A percentile compares a stretch with the other conserved stretches of the same genome.
These are phyloP conservation scores for Aquanectria penicillioides DNA, from an alignment of 2,329 filamentous ascomycete genomes.

Conservation along the genomic window DNA sequence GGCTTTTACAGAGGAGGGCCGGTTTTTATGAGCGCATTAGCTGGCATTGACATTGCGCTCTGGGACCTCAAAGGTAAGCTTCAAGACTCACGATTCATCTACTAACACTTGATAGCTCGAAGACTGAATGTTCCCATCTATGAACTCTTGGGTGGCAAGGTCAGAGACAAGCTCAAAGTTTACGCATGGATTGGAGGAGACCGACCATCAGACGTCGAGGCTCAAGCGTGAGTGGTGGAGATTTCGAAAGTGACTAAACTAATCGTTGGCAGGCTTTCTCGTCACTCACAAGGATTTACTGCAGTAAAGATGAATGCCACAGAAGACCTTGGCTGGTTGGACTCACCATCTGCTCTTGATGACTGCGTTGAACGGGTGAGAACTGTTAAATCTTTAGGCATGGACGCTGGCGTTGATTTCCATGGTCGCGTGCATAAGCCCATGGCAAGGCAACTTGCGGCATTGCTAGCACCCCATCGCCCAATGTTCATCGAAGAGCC, in stretches of 20 bases:
- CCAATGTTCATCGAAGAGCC: slow-evolving; percentile 84
- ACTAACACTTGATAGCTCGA: slow-evolving; percentile 45
- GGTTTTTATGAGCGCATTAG: slow-evolving; percentile 82
- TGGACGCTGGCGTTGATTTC: slow-evolving; percentile 81
- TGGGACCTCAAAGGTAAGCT: slow-evolving; percentile 77
- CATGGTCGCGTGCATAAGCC: slow-evolving; percentile 81
- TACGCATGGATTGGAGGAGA: slow-evolving; percentile 86
- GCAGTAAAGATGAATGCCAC: slow-evolving; percentile 84
- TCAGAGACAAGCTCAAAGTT: slow-evolving; percentile 75
- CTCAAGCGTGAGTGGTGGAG: slow-evolving; percentile 68
- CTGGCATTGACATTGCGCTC: slow-evolving; percentile 81
- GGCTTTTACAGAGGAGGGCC: slow-evolving; percentile 83
- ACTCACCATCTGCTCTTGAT: slow-evolving; percentile 73
- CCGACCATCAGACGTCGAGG: slow-evolving; percentile 72
- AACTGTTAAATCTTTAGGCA: slow-evolving; percentile 73
- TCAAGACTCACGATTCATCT: fast-evolving
- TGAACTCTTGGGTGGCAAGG: slow-evolving; percentile 78
- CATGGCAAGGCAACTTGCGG: slow-evolving; percentile 83
- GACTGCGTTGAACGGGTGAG: slow-evolving; percentile 73
- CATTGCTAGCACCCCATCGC: slow-evolving; percentile 71
- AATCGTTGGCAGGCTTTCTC: slow-evolving; percentile 55
- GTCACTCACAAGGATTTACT: slow-evolving; percentile 70
- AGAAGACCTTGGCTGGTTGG: slow-evolving; percentile 79
- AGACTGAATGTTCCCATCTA: slow-evolving; percentile 73
- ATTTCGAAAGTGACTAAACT: too few species aligned